Percentiles rank a stretch among this genome's conserved stretches.
These are phyloP conservation scores for Globisporangium carolinianum DNA, from an alignment of 352 stramenopile species.

Conservation along the genomic window DNA sequence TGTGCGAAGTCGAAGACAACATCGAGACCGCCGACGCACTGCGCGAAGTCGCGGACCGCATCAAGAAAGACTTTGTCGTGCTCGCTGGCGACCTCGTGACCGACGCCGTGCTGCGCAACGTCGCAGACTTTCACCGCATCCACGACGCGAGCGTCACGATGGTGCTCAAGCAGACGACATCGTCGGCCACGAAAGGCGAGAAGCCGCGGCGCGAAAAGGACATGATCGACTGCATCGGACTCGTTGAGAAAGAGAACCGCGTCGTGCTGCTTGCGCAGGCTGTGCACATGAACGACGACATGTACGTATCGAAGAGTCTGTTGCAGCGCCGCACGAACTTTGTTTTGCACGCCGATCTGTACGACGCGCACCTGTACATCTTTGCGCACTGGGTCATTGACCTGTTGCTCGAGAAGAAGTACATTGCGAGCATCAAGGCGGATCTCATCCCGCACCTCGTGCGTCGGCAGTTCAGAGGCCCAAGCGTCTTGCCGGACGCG, in stretches of 20 bases:
- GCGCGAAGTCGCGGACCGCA: slow-evolving; percentile 61
- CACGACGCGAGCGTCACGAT: slow-evolving; percentile 82
- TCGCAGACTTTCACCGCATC: slow-evolving; percentile 78
- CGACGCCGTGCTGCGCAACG: slow-evolving; percentile 71
- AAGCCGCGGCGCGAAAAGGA: slow-evolving; percentile 75
- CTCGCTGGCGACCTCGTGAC: slow-evolving; percentile 73
- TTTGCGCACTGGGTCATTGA: slow-evolving; percentile 82
- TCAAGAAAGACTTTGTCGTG: slow-evolving; percentile 81
- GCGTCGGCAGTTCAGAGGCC: slow-evolving; percentile 68
- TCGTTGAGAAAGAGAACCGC: slow-evolving; percentile 59
- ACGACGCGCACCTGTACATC: slow-evolving; percentile 82
- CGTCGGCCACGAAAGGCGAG: slow-evolving; percentile 29
- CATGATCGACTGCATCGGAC: slow-evolving; percentile 75
- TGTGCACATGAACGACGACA: slow-evolving; percentile 77
- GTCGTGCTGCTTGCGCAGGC: slow-evolving; percentile 64
- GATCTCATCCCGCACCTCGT: slow-evolving; percentile 76
- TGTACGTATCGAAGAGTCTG: slow-evolving; percentile 72
- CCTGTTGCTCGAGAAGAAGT: slow-evolving; percentile 73
- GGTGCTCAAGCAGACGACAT: slow-evolving; percentile 41
- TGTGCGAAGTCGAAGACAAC: slow-evolving; percentile 68
- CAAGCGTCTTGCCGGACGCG: slow-evolving; percentile 39
- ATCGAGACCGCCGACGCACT: slow-evolving; percentile 70
- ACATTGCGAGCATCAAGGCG: slow-evolving; percentile 80
- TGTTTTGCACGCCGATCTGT: slow-evolving; percentile 72
- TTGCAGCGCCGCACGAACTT: slow-evolving; percentile 68